Evolutionary conservation across 2,329 filamentous ascomycete genomes (phyloP).

Genomic region (Cladosporium sp.): DNA sequence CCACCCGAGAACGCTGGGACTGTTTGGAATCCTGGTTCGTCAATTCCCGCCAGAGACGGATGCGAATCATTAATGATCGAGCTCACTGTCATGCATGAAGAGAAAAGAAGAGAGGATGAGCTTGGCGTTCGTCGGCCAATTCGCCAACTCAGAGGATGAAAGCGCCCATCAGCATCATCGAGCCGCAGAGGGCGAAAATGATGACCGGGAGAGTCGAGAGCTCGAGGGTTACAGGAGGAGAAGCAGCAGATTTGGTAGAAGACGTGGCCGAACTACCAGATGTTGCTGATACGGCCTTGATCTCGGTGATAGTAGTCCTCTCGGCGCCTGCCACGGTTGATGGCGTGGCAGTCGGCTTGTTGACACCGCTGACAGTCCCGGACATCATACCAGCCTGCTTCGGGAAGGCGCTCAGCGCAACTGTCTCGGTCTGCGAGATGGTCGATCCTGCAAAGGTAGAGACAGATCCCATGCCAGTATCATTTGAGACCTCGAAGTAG

Average conservation of each 20-base stretch:
- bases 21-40: background rate
- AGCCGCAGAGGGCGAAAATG: background rate
- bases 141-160: background rate
- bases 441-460: no score
- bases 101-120: background rate
- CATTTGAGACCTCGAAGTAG: no score
- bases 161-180: background rate
- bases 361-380: no score
- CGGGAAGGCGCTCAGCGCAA: no score
- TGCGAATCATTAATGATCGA: background rate
- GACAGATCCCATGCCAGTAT: no score
- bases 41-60: background rate
- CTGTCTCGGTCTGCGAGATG: no score
- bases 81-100: background rate
- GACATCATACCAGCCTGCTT: no score
- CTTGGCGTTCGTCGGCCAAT: background rate
- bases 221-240: background rate
- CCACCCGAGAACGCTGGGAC: background rate
- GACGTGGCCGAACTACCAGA: no score
- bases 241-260: background rate
- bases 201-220: background rate
- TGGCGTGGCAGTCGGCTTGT: background rate
- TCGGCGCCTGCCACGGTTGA: background rate
- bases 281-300: no score
- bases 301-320: background rate